These are phyloP conservation scores for Torrubiella hemipterigena DNA, from an alignment of 2,329 filamentous ascomycete genomes.

Conservation along the genomic window DNA sequence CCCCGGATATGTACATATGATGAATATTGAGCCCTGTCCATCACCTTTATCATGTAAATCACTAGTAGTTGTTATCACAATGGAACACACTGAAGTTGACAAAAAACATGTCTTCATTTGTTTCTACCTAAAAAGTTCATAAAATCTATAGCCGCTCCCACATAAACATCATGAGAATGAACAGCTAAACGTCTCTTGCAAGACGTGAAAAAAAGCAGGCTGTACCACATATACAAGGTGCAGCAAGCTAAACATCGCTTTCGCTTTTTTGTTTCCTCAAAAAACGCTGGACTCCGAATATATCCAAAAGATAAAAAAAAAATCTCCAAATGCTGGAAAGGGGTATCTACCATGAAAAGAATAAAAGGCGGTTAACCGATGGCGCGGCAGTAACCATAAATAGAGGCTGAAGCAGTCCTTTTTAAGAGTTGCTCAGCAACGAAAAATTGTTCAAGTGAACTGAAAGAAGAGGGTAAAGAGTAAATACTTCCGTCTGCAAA, in stretches of 20 bases:
- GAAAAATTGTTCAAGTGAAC: no score
- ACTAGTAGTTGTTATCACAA: constrained; percentile 5
- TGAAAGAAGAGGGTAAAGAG: neutral
- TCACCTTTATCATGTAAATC: no score
- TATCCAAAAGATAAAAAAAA: constrained; percentile 7
- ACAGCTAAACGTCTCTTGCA: constrained; percentile 2
- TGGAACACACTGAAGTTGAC: neutral
- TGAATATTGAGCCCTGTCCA: no score
- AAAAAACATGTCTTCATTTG: neutral
- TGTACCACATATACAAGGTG: no score
- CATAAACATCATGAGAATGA: constrained; percentile 1
- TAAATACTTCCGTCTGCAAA: neutral
- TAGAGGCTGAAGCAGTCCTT: no score
- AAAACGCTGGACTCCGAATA: constrained; percentile 1
- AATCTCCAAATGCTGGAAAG: constrained; percentile 8
- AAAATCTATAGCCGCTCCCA: neutral
- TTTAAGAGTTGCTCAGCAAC: no score
- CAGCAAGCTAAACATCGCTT: no score
- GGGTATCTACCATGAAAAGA: constrained; percentile 7
- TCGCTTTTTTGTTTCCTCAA: neutral
- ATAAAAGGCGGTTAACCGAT: no score
- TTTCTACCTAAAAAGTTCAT: neutral
- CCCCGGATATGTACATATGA: constrained; percentile 12
- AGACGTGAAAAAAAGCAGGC: no score
- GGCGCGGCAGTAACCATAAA: no score